Evolutionary conservation across 202 grass and related monocot genomes (phyloP).

Genomic region (Elaeis oleifera): DNA sequence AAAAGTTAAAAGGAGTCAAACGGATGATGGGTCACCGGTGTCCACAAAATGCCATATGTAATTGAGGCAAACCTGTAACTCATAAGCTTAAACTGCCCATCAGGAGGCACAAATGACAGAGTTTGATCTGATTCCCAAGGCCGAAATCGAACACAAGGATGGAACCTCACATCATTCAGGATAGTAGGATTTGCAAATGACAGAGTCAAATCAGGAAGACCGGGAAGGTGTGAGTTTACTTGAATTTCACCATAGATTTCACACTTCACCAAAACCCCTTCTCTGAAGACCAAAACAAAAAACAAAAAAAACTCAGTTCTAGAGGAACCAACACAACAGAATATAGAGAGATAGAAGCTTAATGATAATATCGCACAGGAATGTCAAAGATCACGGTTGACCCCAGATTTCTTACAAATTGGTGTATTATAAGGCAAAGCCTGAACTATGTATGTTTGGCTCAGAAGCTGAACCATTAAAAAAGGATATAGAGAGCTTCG

Average conservation of each 20-base stretch:
- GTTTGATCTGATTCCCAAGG: slow-evolving; percentile 75
- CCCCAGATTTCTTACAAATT: too few relatives aligned
- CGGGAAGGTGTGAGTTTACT: slow-evolving; percentile 74
- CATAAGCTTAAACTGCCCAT: slow-evolving; percentile 89
- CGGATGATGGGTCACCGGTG: too few relatives aligned
- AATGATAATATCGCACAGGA: too few relatives aligned
- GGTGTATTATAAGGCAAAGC: too few relatives aligned
- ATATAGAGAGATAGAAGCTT: too few relatives aligned
- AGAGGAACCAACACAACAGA: not conserved
- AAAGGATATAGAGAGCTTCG: too few relatives aligned
- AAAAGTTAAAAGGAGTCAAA: not conserved
- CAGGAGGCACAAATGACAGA: slow-evolving; percentile 83
- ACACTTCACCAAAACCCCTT: slow-evolving; percentile 70
- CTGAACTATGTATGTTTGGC: too few relatives aligned
- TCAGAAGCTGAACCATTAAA: too few relatives aligned
- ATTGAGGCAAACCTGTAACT: slow-evolving; percentile 57
- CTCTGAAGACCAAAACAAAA: slow-evolving; percentile 31
- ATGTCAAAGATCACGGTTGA: too few relatives aligned
- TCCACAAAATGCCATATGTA: too few relatives aligned
- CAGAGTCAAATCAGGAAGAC: slow-evolving; percentile 81
- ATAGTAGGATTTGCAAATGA: slow-evolving; percentile 76
- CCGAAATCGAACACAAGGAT: slow-evolving; percentile 82
- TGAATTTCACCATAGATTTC: slow-evolving; percentile 83
- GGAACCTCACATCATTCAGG: slow-evolving; percentile 79
- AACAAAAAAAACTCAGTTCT: not conserved